Evolutionary conservation across 2,329 filamentous ascomycete genomes (phyloP), one percentile per base, ranked within the genome.

Genomic region (Neonectria punicea): DNA sequence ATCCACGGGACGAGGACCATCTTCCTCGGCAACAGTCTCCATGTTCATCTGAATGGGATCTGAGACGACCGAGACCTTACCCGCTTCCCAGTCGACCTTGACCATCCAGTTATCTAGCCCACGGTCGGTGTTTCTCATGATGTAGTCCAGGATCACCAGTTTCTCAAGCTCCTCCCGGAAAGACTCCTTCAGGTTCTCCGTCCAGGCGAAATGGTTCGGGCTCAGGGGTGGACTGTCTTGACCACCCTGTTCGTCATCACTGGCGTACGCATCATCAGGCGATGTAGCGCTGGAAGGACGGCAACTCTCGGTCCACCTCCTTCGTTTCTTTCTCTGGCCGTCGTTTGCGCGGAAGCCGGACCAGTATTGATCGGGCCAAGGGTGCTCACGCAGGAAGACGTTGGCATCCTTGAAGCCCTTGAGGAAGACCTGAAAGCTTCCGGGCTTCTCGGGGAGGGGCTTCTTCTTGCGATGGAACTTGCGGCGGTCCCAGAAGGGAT

Each of bases 81-180:
- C 89, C 3, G 87, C 90, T 72, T 93, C 88, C 86, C 90, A 93
- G 78, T 99, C 94, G 34, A 99, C 93, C 79, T 93, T 96, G 76
- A 99, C 94, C 96, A 99, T 99, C 96, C 96, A 99, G 74, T 99
- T 99, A 78, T 99, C 96, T 61, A 98, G 84, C 2, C 96, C 96
- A 80, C 96, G 89, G 78, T 99, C 96, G 2, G 96, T 99, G 76
- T 99, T 99, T 63, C 96, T 89, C 96, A 99, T 99, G 68, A 99
- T 97, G 78, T 99, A 99, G 80, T 99, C 96, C 70, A 99, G 80
- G 74, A 99, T 97, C 22, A 99, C 97, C 8, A 99, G 85, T 80
- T 98, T 98, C 81, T 99, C 96, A 53, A 99, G 85, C 80, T 98
- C 93, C 79, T 99, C 96, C 41, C 96, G 86, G 77, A 99, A 97